Conservation (phyloP, 1,139 yeast species). For the Pichia sp. region DNA sequence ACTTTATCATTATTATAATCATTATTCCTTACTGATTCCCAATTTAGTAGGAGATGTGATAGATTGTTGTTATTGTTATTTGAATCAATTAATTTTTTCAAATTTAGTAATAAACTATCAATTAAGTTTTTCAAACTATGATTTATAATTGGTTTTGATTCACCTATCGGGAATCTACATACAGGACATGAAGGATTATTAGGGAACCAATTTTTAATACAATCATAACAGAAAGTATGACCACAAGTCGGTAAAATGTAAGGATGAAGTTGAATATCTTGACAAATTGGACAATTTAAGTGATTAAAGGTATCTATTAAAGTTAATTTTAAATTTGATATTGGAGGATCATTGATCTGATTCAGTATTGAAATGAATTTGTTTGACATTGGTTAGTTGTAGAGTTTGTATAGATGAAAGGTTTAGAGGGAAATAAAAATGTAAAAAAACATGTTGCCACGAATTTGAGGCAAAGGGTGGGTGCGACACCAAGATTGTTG, state of each 20-base stretch:
- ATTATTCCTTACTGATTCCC: conserved; percentile 11
- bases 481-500: too few species aligned
- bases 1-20: conserved; percentile 14
- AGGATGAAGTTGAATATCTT: conserved; percentile 16
- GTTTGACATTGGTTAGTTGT: background rate
- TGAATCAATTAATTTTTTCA: conserved; percentile 1
- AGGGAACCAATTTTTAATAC: conserved; percentile 62
- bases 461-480: too few species aligned
- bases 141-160: conserved; percentile 14
- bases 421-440: too few species aligned
- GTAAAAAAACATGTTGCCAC: background rate
- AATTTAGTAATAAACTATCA: conserved; percentile 6
- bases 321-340: background rate
- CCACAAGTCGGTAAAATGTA: conserved; percentile 63
- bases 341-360: background rate
- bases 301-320: conserved; percentile 6
- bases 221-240: conserved; percentile 75
- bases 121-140: conserved; percentile 11
- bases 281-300: conserved; percentile 17
- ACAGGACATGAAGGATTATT: conserved; percentile 61
- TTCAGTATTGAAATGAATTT: background rate
- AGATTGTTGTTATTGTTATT: too few species aligned
- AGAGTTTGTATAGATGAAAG: too few species aligned
- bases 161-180: conserved; percentile 34
- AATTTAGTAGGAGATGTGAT: too few species aligned